Conservation (phyloP, 306 rosid species). For the Fragaria iinumae region DNA sequence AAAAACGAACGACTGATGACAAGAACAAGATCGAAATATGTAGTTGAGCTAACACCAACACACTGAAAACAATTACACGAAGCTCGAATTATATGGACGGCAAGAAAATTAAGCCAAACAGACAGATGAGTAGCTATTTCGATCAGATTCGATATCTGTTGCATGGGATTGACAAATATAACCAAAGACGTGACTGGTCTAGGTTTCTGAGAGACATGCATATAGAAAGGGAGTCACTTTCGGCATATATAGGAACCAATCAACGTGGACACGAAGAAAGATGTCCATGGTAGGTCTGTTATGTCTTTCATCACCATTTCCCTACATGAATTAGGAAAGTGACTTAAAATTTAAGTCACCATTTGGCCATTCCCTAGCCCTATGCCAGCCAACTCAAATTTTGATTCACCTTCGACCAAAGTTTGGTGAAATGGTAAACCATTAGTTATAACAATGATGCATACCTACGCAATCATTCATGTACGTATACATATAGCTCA, state of each 20-base stretch:
- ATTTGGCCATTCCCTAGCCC: not conserved
- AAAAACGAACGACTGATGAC: not conserved
- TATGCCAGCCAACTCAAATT: not conserved
- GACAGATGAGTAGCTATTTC: not conserved
- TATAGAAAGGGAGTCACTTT: not conserved
- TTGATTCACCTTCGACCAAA: not conserved
- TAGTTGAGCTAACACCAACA: not conserved
- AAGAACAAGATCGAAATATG: not conserved
- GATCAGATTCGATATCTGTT: not conserved
- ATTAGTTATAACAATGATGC: not conserved
- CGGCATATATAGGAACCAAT: not conserved
- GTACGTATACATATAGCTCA: not conserved
- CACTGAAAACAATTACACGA: not conserved
- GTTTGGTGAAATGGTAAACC: slow-evolving; percentile 10
- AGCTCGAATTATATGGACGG: not conserved
- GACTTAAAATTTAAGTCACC: slow-evolving; percentile 27
- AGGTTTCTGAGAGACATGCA: not conserved
- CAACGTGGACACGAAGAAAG: not conserved
- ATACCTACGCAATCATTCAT: not conserved
- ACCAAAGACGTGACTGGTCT: not conserved
- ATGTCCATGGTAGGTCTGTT: slow-evolving; percentile 12
- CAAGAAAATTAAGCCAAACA: not conserved
- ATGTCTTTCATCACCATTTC: slow-evolving; percentile 26
- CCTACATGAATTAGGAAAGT: slow-evolving; percentile 9
- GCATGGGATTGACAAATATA: not conserved